Conservation (phyloP, 1,284 basidiomycete species). For the Ceratobasidium sp. region DNA sequence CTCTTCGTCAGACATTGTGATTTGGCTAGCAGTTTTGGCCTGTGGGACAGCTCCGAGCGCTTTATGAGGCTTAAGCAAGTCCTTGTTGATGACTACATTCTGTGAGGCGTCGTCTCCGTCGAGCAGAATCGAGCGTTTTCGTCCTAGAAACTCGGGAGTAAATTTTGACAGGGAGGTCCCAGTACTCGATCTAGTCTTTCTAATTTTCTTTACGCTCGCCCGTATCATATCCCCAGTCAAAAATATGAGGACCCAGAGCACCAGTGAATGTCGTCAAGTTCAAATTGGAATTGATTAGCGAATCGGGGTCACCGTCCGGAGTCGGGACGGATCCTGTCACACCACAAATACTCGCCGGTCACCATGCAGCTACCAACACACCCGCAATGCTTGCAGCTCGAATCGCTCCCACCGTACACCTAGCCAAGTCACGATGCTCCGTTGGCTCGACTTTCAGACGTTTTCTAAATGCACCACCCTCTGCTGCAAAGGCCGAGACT, state of each 20-base stretch:
- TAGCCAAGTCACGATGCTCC: slow-evolving; percentile 3
- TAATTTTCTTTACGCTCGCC: background rate
- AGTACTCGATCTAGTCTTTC: slow-evolving; percentile 2
- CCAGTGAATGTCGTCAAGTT: background rate
- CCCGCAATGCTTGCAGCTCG: slow-evolving; percentile 33
- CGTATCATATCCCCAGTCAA: slow-evolving; percentile 1
- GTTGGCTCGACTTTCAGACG: slow-evolving; percentile 14
- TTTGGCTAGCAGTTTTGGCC: background rate
- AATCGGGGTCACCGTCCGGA: slow-evolving; percentile 23
- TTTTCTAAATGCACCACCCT: slow-evolving; percentile 32
- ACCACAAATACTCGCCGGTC: slow-evolving; percentile 11
- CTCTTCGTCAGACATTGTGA: slow-evolving; percentile 24
- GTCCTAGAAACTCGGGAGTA: slow-evolving; percentile 15
- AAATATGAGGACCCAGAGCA: background rate
- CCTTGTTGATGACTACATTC: slow-evolving; percentile 38
- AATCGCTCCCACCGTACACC: slow-evolving; percentile 8
- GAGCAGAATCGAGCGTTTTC: slow-evolving; percentile 31
- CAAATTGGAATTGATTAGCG: background rate
- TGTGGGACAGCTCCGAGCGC: background rate
- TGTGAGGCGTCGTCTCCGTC: slow-evolving; percentile 30
- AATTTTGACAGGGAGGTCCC: slow-evolving; percentile 12
- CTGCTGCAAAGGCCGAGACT: background rate
- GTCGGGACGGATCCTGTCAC: slow-evolving; percentile 35
- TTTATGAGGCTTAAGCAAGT: slow-evolving; percentile 28
- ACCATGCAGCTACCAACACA: background rate